These are phyloP conservation scores for Puccinia coronata DNA, from an alignment of 1,284 basidiomycete genomes.

Conservation along the genomic window DNA sequence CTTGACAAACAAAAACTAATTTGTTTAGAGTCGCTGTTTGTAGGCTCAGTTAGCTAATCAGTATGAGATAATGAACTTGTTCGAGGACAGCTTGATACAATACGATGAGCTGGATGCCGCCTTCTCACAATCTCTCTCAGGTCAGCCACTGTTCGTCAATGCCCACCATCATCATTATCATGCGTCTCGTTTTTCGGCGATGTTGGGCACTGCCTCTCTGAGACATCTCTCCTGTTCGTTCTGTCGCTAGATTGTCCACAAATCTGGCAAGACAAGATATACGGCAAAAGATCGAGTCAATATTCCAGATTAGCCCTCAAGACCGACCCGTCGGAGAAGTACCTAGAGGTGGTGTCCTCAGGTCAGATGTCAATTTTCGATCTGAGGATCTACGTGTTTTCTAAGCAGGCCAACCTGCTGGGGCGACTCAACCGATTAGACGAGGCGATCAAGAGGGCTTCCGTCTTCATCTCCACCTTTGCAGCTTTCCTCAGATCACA, in stretches of 20 bases:
- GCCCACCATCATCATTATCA: background rate
- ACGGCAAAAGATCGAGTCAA: slow-evolving; percentile 62
- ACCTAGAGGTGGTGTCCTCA: slow-evolving; percentile 81
- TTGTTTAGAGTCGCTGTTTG: slow-evolving; percentile 14
- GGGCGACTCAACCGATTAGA: slow-evolving; percentile 70
- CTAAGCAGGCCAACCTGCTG: slow-evolving; percentile 77
- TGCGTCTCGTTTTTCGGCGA: background rate
- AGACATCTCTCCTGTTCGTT: slow-evolving; percentile 63
- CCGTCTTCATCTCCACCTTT: slow-evolving; percentile 76
- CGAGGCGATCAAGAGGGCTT: slow-evolving; percentile 70
- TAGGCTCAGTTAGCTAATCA: slow-evolving; percentile 92
- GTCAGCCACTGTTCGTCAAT: slow-evolving; percentile 49
- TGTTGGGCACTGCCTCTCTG: background rate
- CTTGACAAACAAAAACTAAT: slow-evolving; percentile 4
- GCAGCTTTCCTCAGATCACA: slow-evolving; percentile 73
- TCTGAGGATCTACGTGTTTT: slow-evolving; percentile 85
- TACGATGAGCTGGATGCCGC: slow-evolving; percentile 88
- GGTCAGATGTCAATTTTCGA: slow-evolving; percentile 93
- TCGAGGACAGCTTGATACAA: slow-evolving; percentile 82
- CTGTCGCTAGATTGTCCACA: slow-evolving; percentile 65
- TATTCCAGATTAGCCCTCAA: slow-evolving; percentile 55
- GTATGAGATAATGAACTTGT: slow-evolving; percentile 83
- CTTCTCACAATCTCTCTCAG: slow-evolving; percentile 68
- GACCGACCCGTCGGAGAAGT: slow-evolving; percentile 78
- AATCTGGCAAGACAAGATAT: slow-evolving; percentile 79